Evolutionary conservation across 139 green algal genomes (phyloP).

Genomic region (Pleodorina starrii): DNA sequence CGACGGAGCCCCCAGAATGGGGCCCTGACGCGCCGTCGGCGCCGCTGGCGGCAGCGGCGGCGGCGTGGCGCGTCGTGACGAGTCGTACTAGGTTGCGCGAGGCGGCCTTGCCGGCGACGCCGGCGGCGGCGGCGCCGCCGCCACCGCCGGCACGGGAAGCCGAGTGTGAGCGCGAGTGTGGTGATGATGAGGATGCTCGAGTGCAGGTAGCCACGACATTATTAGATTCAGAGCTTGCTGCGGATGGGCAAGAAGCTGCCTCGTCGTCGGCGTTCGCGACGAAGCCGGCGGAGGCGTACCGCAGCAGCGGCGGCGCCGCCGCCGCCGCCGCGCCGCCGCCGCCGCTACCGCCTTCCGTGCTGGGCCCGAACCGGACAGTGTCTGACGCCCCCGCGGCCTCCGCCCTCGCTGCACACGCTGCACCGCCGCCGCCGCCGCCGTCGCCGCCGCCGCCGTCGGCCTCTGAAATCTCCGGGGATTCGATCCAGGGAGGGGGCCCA

Average conservation of each 20-base stretch:
- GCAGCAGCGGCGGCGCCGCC: not conserved
- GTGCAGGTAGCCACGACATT: not conserved
- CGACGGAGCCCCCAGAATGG: not conserved
- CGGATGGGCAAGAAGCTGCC: not conserved
- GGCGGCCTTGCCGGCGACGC: not conserved
- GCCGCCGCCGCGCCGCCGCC: too few relatives aligned
- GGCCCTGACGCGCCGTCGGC: not conserved
- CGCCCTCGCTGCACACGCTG: too few relatives aligned
- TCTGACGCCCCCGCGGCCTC: too few relatives aligned
- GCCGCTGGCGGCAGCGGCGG: not conserved
- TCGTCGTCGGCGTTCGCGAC: not conserved
- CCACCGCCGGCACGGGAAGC: not conserved
- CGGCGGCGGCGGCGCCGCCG: not conserved
- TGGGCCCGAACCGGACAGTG: too few relatives aligned
- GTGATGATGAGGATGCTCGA: not conserved
- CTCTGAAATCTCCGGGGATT: too few relatives aligned
- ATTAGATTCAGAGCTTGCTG: not conserved
- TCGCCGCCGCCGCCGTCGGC: not conserved
- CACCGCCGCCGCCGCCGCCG: too few relatives aligned
- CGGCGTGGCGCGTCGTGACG: not conserved
- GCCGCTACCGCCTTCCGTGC: too few relatives aligned
- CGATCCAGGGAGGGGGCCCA: too few relatives aligned
- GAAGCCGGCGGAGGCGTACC: not conserved
- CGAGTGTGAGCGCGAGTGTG: not conserved
- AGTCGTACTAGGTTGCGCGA: conserved; percentile 9